Percentiles rank a stretch among this genome's conserved stretches.
These are phyloP conservation scores for Tremella yokohamensis DNA, from an alignment of 768 basidiomycete species.

Conservation along the genomic window DNA sequence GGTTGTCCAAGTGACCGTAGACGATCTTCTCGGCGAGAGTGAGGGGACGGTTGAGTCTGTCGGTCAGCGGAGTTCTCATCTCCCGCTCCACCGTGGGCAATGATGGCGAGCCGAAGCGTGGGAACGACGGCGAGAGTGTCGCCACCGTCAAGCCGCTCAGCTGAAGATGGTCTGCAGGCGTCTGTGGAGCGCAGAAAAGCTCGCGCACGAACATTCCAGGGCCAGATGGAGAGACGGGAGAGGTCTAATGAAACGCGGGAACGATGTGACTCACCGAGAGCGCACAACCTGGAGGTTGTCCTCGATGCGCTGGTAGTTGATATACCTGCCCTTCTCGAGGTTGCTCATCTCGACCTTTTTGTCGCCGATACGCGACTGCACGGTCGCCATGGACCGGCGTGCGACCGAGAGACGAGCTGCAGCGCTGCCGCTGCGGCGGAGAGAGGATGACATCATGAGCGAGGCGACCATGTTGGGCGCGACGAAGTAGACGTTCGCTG, in stretches of 20 bases:
- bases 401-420: constrained; percentile 24
- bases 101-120: constrained; percentile 62
- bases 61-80: background rate
- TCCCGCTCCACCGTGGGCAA: background rate
- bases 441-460: constrained; percentile 21
- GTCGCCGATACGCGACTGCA: constrained; percentile 42
- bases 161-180: too few species aligned
- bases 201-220: too few species aligned
- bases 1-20: constrained; percentile 96
- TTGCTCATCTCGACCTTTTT: constrained; percentile 55
- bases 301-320: constrained; percentile 73
- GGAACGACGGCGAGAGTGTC: constrained; percentile 52
- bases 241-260: too few species aligned
- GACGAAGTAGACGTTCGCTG: too few species aligned
- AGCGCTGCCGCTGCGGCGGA: constrained; percentile 27
- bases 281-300: constrained; percentile 89
- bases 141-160: too few species aligned
- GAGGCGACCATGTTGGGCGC: constrained; percentile 26
- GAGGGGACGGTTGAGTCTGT: constrained; percentile 79
- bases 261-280: constrained; percentile 60
- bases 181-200: too few species aligned
- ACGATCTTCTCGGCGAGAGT: constrained; percentile 95
- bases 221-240: too few species aligned
- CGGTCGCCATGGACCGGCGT: constrained; percentile 40
- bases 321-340: constrained; percentile 51